Base-by-base conservation (phyloP, 768 basidiomycete genomes). In the Bullera alba region DNA sequence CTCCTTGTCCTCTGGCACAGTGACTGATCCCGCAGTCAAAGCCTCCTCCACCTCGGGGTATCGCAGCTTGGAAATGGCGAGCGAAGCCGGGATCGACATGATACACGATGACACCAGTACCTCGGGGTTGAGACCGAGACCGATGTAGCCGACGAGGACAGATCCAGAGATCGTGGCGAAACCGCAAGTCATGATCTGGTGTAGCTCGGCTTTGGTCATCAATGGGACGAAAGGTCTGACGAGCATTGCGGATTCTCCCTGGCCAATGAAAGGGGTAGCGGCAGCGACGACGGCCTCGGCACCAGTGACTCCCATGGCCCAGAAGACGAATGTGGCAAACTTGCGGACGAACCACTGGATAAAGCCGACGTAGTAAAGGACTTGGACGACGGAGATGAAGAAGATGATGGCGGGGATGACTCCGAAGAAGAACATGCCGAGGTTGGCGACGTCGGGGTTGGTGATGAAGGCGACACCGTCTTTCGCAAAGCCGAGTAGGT, bases 241-340 rank as follows among this genome's bases (percentile, higher is more conserved):
- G 57, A 91, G 76, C 72, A 87, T 88, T 39, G 87, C 87, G 21
- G 83, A 85, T 71, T 91, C 89, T 67, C 86, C 89, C 74, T 87
- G 85, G 19, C 90, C 90, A 57, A 93, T 82, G 80, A 86, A 93
- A n/a, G 90, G 90, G 0, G 88, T 90, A 15, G 88, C 83, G 42
- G 90, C 83, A 25, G 90, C 89, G 36, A 93, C 87, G 50, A 93
- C 85, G 29, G 90, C 89, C 68, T 93, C 90, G 3, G 88, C 90
- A 51, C 91, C 90, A n/a, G 90, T 91, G 28, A 93, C 80, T 56
- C 86, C 83, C 81, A 93, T 79, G 46, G 86, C 74, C 72, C 88
- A 90, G 77, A 87, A 89, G 79, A 93, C 92, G 75, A 92, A 79
- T 87, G 86, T 89, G 2, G 89, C 90, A 65, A 93, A 90, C 69